Conservation (phyloP, 2,329 filamentous ascomycete species). For the Trichoderma semiorbis region DNA sequence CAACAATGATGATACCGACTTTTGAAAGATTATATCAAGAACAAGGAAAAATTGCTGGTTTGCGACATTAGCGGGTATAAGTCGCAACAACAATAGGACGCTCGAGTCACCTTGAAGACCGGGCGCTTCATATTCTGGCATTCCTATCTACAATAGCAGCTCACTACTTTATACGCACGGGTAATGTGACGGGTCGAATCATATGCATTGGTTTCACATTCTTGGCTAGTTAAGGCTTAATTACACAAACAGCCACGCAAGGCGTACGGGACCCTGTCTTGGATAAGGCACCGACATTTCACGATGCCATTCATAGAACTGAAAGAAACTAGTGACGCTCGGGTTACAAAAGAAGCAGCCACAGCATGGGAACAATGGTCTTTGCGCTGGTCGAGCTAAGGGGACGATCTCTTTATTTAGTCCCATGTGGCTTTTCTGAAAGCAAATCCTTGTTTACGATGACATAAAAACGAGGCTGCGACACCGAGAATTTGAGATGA, state of each 20-base stretch:
- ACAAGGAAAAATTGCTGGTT: neutral
- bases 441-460: neutral
- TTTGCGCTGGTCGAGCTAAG: neutral
- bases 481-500: neutral
- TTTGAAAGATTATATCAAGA: neutral
- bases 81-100: neutral
- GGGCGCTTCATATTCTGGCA: neutral
- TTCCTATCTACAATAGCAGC: neutral
- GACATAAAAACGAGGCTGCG: neutral
- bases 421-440: neutral
- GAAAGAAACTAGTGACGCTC: neutral
- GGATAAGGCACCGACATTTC: neutral
- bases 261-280: neutral
- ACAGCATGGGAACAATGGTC: neutral
- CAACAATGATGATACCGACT: neutral
- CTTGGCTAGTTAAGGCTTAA: neutral
- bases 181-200: neutral
- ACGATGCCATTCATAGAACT: neutral
- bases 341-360: neutral
- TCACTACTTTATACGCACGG: neutral
- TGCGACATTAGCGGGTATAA: neutral
- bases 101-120: slow-evolving; percentile 9
- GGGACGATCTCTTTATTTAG: neutral
- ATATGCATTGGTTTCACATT: neutral
- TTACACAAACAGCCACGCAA: neutral